Base-by-base conservation (phyloP, 495 filamentous ascomycete genomes). In the Penicillium cosmopolitanum region DNA sequence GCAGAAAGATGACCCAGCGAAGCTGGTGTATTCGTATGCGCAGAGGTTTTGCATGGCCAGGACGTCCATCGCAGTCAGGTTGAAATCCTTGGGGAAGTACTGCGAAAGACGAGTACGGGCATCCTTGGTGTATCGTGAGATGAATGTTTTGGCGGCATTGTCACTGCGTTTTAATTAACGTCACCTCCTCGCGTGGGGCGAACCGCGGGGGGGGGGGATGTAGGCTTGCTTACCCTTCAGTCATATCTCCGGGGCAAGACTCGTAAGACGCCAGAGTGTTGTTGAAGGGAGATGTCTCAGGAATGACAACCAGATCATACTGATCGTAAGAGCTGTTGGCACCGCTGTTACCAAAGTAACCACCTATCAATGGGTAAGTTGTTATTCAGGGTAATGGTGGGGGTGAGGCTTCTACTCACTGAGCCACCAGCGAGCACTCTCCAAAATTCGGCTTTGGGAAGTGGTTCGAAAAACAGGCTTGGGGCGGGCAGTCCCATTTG, bases 21-120 rank as follows among this genome's bases (percentile, higher is more conserved):
- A 58, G 15, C 58, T 65, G 6, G 73, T 66, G 55, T 64, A 64
- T 35, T 78, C 75, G 47, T 75, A 78, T 5, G 63, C 60, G 55
- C 73, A 78, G 9, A 77, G 57, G 58, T 72, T 78, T 31, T 87
- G 82, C 48, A 85, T 82, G 11, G 77, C 78, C 23, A 87, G 84
- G 1, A 77, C 73, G 57, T 87, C 83, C 11, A 68, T 61, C 9
- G 80, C 42, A 0, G 78, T 82, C 64, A 82, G 80, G 43, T 84
- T 77, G 65, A 85, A 81, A 50, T 74, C 77, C 0, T 31, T 2
- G 3, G 72, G 69, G 9, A 77, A 53, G 56, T 58, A 68, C 7
- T 50, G 4, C 1, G 70, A 68, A 4, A 76, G 61, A 40, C 73
- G 70, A 7, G 51, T 23, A 16, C 62, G 47, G 12, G 70, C 67